phyloP scores from a whole-genome alignment of 1,284 basidiomycete species.

The Boletellus deceptivus region DNA sequence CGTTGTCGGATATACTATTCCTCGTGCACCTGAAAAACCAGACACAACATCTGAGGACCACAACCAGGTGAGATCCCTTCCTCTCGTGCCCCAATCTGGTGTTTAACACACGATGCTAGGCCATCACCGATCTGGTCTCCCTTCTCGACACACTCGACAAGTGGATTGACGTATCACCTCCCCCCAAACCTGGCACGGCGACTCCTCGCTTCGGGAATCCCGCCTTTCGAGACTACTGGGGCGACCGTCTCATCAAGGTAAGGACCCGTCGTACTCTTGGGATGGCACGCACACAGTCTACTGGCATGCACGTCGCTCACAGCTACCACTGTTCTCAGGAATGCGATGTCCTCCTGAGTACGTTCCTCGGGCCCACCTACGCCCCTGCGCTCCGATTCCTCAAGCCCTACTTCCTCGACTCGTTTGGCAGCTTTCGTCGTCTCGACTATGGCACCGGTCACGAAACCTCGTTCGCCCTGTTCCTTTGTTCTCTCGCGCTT shows the following conservation, averaged over 20 bases:
- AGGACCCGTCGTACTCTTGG: slow-evolving; percentile 15
- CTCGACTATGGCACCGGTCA: slow-evolving; percentile 98
- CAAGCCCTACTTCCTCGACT: slow-evolving; percentile 74
- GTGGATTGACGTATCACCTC: slow-evolving; percentile 86
- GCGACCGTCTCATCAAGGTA: slow-evolving; percentile 76
- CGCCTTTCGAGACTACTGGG: slow-evolving; percentile 84
- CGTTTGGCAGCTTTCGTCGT: slow-evolving; percentile 89
- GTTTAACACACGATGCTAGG: slow-evolving; percentile 37
- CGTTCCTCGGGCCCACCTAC: slow-evolving; percentile 49
- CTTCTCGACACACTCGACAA: slow-evolving; percentile 69
- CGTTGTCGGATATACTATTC: slow-evolving; percentile 60
- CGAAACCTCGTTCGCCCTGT: slow-evolving; percentile 85
- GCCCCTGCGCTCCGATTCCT: slow-evolving; percentile 55
- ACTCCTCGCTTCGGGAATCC: slow-evolving; percentile 95
- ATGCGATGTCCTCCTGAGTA: slow-evolving; percentile 54
- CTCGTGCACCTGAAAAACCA: slow-evolving; percentile 26
- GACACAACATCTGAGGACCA: slow-evolving; percentile 8
- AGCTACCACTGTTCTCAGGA: slow-evolving; percentile 42
- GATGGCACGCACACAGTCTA: slow-evolving; percentile 2
- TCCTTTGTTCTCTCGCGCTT: slow-evolving; percentile 67
- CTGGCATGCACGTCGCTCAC: slow-evolving; percentile 8
- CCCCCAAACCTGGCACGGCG: slow-evolving; percentile 48
- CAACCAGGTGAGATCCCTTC: slow-evolving; percentile 19
- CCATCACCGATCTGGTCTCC: slow-evolving; percentile 45
- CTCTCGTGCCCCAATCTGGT: not conserved